Evolutionary conservation across 139 green algal genomes (phyloP).

Genomic region (Spirogloea muscicola): DNA sequence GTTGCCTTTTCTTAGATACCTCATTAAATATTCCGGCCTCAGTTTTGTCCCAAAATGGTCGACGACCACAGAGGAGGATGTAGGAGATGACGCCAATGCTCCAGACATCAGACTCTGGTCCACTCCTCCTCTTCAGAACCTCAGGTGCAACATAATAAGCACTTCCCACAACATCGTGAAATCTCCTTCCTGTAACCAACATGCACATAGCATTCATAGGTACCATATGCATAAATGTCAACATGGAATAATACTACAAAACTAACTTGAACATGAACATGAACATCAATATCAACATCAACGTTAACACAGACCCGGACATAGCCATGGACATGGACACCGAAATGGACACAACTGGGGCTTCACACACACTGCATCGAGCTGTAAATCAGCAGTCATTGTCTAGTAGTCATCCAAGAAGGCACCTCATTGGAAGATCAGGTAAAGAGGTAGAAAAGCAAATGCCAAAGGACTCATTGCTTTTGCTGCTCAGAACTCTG

Average conservation of each 20-base stretch:
- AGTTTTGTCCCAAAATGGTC: constrained; percentile 52
- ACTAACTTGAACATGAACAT: no score
- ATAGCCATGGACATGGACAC: neutral
- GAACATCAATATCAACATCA: no score
- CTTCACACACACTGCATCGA: neutral
- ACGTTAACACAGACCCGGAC: neutral
- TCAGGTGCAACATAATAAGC: constrained; percentile 76
- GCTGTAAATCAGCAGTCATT: neutral
- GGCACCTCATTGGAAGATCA: neutral
- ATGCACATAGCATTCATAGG: no score
- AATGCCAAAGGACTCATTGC: neutral
- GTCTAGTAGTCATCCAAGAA: neutral
- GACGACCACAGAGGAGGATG: constrained; percentile 57
- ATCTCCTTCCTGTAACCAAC: constrained; percentile 48
- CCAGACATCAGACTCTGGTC: constrained; percentile 63
- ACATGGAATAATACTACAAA: no score
- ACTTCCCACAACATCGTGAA: constrained; percentile 67
- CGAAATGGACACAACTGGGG: neutral
- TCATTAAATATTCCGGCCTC: constrained; percentile 55
- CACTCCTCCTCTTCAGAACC: constrained; percentile 55
- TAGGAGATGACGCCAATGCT: constrained; percentile 67
- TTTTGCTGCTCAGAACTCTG: neutral
- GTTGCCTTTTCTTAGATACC: no score
- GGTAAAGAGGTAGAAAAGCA: neutral
- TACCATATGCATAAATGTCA: no score